Conservation (phyloP, 306 rosid species). For the Mimosa pudica region DNA sequence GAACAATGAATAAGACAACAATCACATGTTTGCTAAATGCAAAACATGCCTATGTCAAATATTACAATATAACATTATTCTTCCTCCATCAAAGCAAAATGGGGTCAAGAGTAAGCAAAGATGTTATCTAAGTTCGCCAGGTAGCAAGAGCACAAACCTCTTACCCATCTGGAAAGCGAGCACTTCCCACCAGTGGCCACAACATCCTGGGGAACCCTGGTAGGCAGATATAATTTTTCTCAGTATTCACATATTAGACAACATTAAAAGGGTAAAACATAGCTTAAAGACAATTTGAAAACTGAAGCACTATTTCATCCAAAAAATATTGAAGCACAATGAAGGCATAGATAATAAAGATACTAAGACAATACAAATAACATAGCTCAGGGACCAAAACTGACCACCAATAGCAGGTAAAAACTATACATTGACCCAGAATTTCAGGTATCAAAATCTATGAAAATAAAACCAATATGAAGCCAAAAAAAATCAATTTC, state of each 20-base stretch:
- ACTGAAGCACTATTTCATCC: not conserved
- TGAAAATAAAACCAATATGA: not conserved
- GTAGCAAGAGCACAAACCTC: slow-evolving; percentile 53
- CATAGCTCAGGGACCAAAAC: not conserved
- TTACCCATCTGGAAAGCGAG: slow-evolving; percentile 80
- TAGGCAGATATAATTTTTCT: slow-evolving; percentile 17
- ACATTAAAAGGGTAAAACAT: slow-evolving; percentile 2
- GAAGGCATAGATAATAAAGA: not conserved
- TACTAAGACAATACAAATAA: not conserved
- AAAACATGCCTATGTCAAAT: slow-evolving; percentile 10
- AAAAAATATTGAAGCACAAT: not conserved
- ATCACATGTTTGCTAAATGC: slow-evolving; percentile 17
- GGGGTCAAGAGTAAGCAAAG: not conserved
- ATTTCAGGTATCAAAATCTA: not conserved
- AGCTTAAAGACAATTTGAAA: not conserved
- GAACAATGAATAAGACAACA: slow-evolving; percentile 24
- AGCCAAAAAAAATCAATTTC: not conserved
- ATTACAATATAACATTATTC: not conserved
- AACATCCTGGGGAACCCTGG: slow-evolving; percentile 96
- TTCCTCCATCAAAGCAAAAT: slow-evolving; percentile 7
- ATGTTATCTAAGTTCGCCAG: slow-evolving; percentile 2
- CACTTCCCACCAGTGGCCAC: slow-evolving; percentile 96
- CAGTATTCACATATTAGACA: slow-evolving; percentile 18
- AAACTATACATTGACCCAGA: not conserved
- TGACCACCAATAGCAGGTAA: not conserved